Evolutionary conservation across 2,329 filamentous ascomycete species (phyloP), one percentile per base, ranked within the genome.

Genomic region (Monosporascus sp.): DNA sequence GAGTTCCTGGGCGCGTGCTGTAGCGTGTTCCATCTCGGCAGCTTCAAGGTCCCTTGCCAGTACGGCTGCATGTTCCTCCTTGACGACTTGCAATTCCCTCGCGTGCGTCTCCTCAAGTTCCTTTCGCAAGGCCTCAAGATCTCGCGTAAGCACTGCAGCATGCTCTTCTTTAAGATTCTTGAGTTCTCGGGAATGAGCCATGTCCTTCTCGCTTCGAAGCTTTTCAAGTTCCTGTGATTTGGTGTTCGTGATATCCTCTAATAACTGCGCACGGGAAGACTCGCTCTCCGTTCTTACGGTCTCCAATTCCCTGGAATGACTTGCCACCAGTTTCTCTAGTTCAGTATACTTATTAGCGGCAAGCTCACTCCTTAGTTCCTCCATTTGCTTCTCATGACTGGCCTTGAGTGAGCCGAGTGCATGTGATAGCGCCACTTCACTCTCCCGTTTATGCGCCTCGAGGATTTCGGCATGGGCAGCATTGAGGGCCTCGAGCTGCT

Each of bases 381-480:
- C 64, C 11, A 67, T 52, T 36, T 63, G 58, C 16, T 63, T 61
- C 50, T 67, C 63, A 38, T 67, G 62, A 0, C 61, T 54, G n/a
- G 61, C 61, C 44, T 62, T 66, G 1, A 68, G 54, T 17, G 66
- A 62, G 24, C 65, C 65, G 9, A 67, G 46, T 14, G 61, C 64
- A 41, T 66, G 62, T 9, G 51, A 50, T 37, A 62, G 60, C 7
- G 62, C 56, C 26, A 58, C 58, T 36, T 65, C 63, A 22, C 56
- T 62, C 27, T 67, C 66, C 20, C 66, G 65, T 40, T 65, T 67
- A 49, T 69, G 66, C 34, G 65, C 62, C 38, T 66, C 66, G 20
- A 69, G 50, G 37, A 69, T 64, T 50, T 68, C 64, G 17, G 58
- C 57, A 41, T 69, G 66, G 9, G 66, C 66, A 38, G 61, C 60